Base-by-base conservation (phyloP, 1,284 basidiomycete genomes). In the Ceratobasidium papillatum region DNA sequence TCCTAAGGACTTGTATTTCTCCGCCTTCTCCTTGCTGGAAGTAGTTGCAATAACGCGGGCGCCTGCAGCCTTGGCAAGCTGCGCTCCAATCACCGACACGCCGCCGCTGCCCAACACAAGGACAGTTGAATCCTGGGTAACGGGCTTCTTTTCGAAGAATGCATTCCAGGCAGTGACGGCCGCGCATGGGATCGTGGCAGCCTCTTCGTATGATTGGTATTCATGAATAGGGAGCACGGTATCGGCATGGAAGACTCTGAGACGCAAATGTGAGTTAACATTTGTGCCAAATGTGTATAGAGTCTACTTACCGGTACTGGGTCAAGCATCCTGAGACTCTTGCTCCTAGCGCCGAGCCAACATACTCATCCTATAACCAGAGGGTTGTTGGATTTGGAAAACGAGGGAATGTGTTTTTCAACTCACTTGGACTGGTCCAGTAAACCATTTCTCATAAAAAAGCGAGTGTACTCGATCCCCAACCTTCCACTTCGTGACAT, bases 11-110 rank as follows among this genome's bases (percentile, higher is more conserved):
- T 81, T 82, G 0, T 83, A 85, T 14, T 84, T 66, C 75, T 85
- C 82, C 9, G 89, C 82, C 79, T 91, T 91, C 49, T 86, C 84
- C 76, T 89, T 87, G 0, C 87, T 88, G 0, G 88, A 89, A 0
- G 87, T 89, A 0, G 88, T 90, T 27, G 84, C 83, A 75, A 91
- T 88, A n/a, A 87, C 87, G 3, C 80, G 85, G 1, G 88, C 88
- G 17, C 90, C 89, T 0, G 85, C 84, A 0, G 86, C 87, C 22
- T 86, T 81, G 0, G 88, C 89, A 54, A 90, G 82, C 79, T 90
- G 88, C 0, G 86, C 78, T 36, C 81, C 86, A 78, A 86, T 85
- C 30, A 86, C 84, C 2, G 87, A 88, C 19, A 89, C 88, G 47
- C 88, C 88, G 3, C 88, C 89, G 0, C 87, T 89, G 4, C 88